phyloP scores from a whole-genome alignment of 2,329 filamentous ascomycete genomes.

The Xylariaceae sp. region DNA sequence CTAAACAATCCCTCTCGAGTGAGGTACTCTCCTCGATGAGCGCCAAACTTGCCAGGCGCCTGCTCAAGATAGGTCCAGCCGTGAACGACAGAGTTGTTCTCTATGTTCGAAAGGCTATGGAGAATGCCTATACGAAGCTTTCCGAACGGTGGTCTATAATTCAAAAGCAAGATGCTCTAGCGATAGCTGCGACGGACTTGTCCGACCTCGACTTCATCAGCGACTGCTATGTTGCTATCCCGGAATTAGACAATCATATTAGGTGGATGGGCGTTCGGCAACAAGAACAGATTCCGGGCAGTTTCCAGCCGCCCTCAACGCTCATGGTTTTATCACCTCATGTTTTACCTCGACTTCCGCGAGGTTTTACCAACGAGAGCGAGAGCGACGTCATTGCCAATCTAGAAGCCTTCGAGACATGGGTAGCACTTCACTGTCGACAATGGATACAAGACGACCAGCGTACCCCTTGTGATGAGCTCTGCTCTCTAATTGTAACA shows the following conservation, averaged over 20 bases:
- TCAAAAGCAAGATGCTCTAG: conserved; percentile 31
- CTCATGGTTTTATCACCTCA: conserved; percentile 3
- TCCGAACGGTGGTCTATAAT: conserved; percentile 1
- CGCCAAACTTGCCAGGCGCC: conserved; percentile 12
- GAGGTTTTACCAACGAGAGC: neutral
- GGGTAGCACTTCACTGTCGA: conserved; percentile 46
- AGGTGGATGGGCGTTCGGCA: neutral
- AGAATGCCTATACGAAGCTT: neutral
- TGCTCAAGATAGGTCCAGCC: conserved; percentile 4
- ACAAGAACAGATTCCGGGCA: neutral
- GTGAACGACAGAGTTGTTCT: neutral
- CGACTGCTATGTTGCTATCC: conserved; percentile 4
- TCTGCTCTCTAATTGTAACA: conserved; percentile 3
- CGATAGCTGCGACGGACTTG: conserved; percentile 8
- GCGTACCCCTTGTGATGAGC: neutral
- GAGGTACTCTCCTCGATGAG: conserved; percentile 8
- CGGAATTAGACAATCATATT: conserved; percentile 14
- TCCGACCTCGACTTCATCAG: conserved; percentile 6
- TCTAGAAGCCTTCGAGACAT: conserved; percentile 54
- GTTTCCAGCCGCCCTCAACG: conserved; percentile 1
- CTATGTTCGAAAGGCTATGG: neutral
- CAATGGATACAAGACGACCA: neutral
- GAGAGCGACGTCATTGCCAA: conserved; percentile 1
- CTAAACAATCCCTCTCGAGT: neutral
- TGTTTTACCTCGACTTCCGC: conserved; percentile 2